Conservation (phyloP, 495 filamentous ascomycete species). For the Hypoxylon fuscum region DNA sequence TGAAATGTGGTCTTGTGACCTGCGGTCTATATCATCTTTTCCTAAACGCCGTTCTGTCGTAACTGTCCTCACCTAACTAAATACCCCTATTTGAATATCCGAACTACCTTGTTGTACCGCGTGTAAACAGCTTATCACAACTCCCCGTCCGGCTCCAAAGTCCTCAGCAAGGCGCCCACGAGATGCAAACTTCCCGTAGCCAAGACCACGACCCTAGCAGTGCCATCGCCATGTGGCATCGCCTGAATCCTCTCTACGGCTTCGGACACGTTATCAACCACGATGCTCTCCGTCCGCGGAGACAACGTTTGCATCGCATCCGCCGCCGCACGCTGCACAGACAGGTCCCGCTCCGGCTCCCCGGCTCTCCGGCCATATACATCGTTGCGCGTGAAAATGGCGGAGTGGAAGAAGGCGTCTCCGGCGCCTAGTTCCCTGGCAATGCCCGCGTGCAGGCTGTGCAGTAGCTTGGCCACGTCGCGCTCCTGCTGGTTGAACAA, state of each 20-base stretch:
- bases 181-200: conserved; percentile 91
- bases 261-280: conserved; percentile 41
- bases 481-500: conserved; percentile 97
- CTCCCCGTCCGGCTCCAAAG: conserved; percentile 65
- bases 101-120: background rate
- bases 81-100: too few species aligned
- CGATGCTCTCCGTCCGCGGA: conserved; percentile 24
- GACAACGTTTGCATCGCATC: conserved; percentile 35
- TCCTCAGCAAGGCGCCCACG: conserved; percentile 81
- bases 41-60: too few species aligned
- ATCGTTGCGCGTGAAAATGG: conserved; percentile 58
- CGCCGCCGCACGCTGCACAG: conserved; percentile 45
- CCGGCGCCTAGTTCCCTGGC: background rate
- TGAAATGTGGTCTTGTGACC: too few species aligned
- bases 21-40: too few species aligned
- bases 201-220: conserved; percentile 48
- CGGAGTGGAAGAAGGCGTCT: conserved; percentile 43
- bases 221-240: conserved; percentile 27
- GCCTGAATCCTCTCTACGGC: conserved; percentile 41
- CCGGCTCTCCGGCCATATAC: conserved; percentile 26
- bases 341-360: conserved; percentile 43
- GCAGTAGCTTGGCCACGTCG: conserved; percentile 68
- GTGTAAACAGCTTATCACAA: conserved; percentile 13
- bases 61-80: too few species aligned
- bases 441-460: conserved; percentile 52